phyloP scores from a whole-genome alignment of 495 filamentous ascomycete species.

The Hypoxylon trugodes region DNA sequence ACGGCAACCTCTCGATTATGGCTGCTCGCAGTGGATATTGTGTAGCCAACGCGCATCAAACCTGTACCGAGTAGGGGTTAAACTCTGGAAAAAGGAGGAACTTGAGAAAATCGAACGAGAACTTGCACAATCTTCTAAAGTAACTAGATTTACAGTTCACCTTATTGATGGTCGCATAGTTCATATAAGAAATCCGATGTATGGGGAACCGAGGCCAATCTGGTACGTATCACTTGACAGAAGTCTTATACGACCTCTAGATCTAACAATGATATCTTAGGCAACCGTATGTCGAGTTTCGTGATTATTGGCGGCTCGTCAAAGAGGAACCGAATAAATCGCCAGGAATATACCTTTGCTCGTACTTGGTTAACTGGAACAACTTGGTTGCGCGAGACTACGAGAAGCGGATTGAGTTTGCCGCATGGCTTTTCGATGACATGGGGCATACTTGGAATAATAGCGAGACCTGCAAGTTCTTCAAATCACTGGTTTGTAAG shows the following conservation, averaged over 20 bases:
- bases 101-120: constrained; percentile 50
- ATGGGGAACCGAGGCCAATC: constrained; percentile 50
- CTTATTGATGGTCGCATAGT: constrained; percentile 48
- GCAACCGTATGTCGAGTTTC: constrained; percentile 5
- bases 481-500: constrained; percentile 41
- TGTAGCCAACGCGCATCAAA: constrained; percentile 51
- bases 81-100: constrained; percentile 51
- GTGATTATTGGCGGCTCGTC: constrained; percentile 15
- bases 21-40: constrained; percentile 47
- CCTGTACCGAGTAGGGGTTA: constrained; percentile 49
- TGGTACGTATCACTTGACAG: constrained; percentile 33
- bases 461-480: not conserved
- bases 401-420: constrained; percentile 45
- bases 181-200: constrained; percentile 51
- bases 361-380: constrained; percentile 51
- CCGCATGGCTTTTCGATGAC: not conserved
- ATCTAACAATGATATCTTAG: constrained; percentile 17
- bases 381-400: constrained; percentile 47
- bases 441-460: constrained; percentile 3
- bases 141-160: constrained; percentile 48
- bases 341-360: constrained; percentile 48
- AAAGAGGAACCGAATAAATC: constrained; percentile 39
- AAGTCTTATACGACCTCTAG: not conserved
- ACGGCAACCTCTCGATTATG: constrained; percentile 40
- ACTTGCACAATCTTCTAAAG: constrained; percentile 45